Base-by-base conservation (phyloP, 257 asterid genomes). In the Handroanthus guayacan region DNA sequence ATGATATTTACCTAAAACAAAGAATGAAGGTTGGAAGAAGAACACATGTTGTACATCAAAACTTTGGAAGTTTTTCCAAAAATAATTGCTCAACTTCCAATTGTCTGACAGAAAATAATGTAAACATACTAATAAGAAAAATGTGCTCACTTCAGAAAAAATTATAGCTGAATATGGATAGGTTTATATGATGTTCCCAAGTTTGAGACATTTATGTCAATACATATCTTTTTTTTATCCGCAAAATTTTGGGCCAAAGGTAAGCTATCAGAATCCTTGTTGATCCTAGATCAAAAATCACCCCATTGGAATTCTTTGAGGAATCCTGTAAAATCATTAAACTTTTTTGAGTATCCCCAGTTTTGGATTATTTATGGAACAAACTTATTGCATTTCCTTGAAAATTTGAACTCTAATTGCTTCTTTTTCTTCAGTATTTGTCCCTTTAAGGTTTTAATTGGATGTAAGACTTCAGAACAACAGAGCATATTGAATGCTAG, bases 131-230 rank as follows among this genome's bases (percentile, higher is more conserved):
- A 31, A 60, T 4, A 17, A 10, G 8, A 25, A 47, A 43, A 69
- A 69, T 67, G 60, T 45, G 71, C 58, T 37, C 36, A 6, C 9
- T 51, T 34, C 34, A 62, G 10, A 12, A 69, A 50, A 69, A 50
- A 13, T 51, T 52, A n/a, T 4, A 16, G 51, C 36, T 17, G 13
- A 38, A 38, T 55, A 5, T 39, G 18, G 47, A 9, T 38, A 16
- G 56, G 8, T 18, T 16, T 62, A 5, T 17, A n/a, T 38, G 38
- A 14, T 18, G 5, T 70, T 38, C 55, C 54, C 20, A 55, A 55
- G 9, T 4, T 38, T 17, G 8, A 71, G 66, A 17, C 0, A 31
- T 47, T 48, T 56, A 17, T 17, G 5, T n/a, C 10, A 9, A 43
- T 9, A 20, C 16, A 65, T 65, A 5, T 54, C 8, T 16, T 25